A percentile compares a stretch with the other conserved stretches of the same genome.
These are phyloP conservation scores for barrel medic (Medicago truncatula) DNA, from an alignment of 306 rosid genomes.

Conservation along the genomic window MtrunA17r5.0-ANR NC_053042.1:30963001-30963500, in stretches of 20 bases:
- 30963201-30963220: neutral
- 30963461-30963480: neutral
- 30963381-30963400: neutral
- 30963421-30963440: neutral
- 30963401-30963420: neutral
- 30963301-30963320: conserved; percentile 93
- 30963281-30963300: conserved; percentile 97
- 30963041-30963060: conserved; percentile 96
- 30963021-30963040: conserved; percentile 99
- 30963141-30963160: neutral
- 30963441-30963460: neutral
- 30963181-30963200: neutral
- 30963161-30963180: neutral
- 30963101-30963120: conserved; percentile 15
- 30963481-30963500: conserved; percentile 1
- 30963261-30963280: conserved; percentile 95
- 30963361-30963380: neutral
- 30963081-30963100: conserved; percentile 38
- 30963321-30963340: conserved; percentile 73
- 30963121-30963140: neutral
- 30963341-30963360: neutral
- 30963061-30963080: conserved; percentile 92
- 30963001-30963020: conserved; percentile 69
- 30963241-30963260: conserved; percentile 78
- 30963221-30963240: conserved; percentile 12